A percentile compares a stretch with the other conserved stretches of the same genome.
These are phyloP conservation scores for Ophiocordyceps camponoti-floridani DNA, from an alignment of 2,329 filamentous ascomycete species.

Conservation along the genomic window DNA sequence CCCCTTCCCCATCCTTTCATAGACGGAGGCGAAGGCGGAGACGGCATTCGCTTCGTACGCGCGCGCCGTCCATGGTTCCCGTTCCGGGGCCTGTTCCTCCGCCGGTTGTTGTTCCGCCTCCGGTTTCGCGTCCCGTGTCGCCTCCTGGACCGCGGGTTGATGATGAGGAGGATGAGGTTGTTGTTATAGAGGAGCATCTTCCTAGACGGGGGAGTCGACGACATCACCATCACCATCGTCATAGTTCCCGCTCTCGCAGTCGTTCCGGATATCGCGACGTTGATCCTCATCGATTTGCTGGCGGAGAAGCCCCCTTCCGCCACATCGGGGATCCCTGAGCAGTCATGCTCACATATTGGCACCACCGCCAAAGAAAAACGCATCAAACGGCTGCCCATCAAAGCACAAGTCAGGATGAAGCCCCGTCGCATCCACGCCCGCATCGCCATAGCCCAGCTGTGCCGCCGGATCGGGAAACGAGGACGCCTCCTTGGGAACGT, in stretches of 20 bases:
- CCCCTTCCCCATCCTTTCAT: neutral
- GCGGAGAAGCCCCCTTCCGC: neutral
- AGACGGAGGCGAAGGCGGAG: no score
- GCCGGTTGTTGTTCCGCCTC: no score
- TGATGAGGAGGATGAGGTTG: neutral
- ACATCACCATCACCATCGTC: slow-evolving; percentile 2
- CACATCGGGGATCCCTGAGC: neutral
- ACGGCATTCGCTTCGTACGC: no score
- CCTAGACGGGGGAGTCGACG: neutral
- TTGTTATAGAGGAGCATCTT: neutral
- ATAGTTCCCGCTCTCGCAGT: slow-evolving; percentile 1
- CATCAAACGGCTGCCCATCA: slow-evolving; percentile 58
- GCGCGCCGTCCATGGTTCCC: no score
- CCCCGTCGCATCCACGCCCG: no score
- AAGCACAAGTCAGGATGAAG: neutral
- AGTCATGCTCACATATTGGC: neutral
- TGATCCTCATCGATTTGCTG: neutral
- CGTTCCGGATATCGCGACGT: slow-evolving; percentile 3
- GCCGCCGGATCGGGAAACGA: no score
- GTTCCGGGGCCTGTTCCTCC: no score
- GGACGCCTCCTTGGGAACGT: no score
- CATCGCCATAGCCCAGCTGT: no score
- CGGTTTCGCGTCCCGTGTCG: no score
- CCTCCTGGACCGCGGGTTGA: neutral
- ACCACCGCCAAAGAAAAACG: slow-evolving; percentile 47